Conservation (phyloP, 2,329 filamentous ascomycete genomes). For the Ceratocystis papillata region DNA sequence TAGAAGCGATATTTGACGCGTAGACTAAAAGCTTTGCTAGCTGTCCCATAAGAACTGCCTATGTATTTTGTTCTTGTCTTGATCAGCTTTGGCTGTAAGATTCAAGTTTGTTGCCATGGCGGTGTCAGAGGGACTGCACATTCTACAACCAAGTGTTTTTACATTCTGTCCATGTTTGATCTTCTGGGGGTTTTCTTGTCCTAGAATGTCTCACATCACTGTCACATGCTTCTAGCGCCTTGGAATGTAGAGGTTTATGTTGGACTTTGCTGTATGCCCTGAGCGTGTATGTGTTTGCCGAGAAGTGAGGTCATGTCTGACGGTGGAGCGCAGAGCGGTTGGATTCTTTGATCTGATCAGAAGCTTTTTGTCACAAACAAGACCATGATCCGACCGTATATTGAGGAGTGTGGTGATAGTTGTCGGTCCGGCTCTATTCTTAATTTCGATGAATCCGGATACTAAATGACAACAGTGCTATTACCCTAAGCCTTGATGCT, state of each 20-base stretch:
- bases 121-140: constrained; percentile 38
- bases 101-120: constrained; percentile 27
- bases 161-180: not conserved
- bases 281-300: not conserved
- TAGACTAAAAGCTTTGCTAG: constrained; percentile 26
- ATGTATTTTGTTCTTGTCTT: constrained; percentile 34
- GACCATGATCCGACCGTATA: not conserved
- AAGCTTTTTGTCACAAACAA: not conserved
- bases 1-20: constrained; percentile 42
- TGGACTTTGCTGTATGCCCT: not conserved
- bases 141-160: constrained; percentile 23
- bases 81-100: constrained; percentile 29
- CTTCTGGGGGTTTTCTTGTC: not conserved
- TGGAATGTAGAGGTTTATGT: not conserved
- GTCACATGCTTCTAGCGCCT: not conserved
- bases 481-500: not conserved
- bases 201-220: not conserved
- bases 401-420: not conserved
- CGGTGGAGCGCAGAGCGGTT: not conserved
- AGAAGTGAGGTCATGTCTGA: not conserved
- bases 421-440: not conserved
- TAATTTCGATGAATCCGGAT: not conserved
- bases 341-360: not conserved
- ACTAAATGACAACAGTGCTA: not conserved
- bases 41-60: constrained; percentile 49